Percentiles rank a stretch among this genome's conserved stretches.
Conservation (phyloP, 2,329 filamentous ascomycete species). For the Aspergillus awamori region DNA sequence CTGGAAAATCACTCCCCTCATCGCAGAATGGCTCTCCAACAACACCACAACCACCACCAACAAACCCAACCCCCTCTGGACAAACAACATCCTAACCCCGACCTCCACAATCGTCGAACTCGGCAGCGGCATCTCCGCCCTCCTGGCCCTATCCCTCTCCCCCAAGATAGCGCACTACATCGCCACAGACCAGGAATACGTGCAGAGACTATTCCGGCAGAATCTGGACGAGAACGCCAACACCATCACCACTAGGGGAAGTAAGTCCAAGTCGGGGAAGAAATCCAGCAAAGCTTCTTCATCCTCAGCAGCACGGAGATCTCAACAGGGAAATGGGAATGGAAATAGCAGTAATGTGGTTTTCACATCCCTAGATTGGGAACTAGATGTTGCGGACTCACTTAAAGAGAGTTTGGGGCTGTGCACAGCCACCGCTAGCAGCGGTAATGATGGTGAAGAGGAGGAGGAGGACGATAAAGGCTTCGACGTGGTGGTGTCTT, state of each 20-base stretch:
- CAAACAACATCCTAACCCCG: slow-evolving; percentile 54
- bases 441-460: background rate
- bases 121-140: slow-evolving; percentile 82
- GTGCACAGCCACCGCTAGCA: background rate
- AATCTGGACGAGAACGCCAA: slow-evolving; percentile 63
- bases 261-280: background rate
- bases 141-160: slow-evolving; percentile 72
- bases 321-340: background rate
- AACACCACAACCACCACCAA: background rate
- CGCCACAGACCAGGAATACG: slow-evolving; percentile 87
- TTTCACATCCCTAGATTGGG: slow-evolving; percentile 79
- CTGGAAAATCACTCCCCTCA: slow-evolving; percentile 85
- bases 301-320: too few species aligned
- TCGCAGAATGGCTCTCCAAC: slow-evolving; percentile 77
- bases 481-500: slow-evolving; percentile 78
- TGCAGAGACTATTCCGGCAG: slow-evolving; percentile 71
- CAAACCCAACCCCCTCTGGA: slow-evolving; percentile 63
- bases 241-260: background rate
- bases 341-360: slow-evolving; percentile 46
- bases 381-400: slow-evolving; percentile 53
- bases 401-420: slow-evolving; percentile 41
- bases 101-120: slow-evolving; percentile 73
- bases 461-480: slow-evolving; percentile 36
- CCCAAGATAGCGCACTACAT: slow-evolving; percentile 67
- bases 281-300: background rate